Conservation (phyloP, 257 asterid species). For the Anisodus acutangulus region DNA sequence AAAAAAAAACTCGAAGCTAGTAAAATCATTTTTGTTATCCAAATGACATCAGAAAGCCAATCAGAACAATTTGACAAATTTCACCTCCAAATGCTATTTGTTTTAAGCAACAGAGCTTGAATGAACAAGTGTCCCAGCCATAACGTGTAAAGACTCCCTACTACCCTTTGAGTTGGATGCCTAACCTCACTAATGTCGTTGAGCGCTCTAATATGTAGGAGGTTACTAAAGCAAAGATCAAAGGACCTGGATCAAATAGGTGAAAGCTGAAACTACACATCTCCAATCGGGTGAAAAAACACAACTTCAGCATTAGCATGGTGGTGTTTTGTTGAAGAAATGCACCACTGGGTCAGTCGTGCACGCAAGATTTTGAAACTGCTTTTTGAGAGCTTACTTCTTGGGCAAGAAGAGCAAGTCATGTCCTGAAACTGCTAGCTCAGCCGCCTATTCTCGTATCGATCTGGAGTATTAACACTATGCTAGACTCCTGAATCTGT, state of each 20-base stretch:
- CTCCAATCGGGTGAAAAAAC: neutral
- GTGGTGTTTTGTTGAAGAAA: neutral
- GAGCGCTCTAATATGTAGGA: slow-evolving; percentile 19
- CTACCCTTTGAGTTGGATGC: neutral
- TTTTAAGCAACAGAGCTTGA: neutral
- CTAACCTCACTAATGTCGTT: neutral
- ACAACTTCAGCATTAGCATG: neutral
- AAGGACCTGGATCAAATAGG: slow-evolving; percentile 22
- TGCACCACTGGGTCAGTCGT: neutral
- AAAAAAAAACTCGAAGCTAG: neutral
- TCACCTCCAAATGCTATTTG: neutral
- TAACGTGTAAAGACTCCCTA: neutral
- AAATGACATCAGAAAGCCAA: neutral
- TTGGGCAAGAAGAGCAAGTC: slow-evolving; percentile 8
- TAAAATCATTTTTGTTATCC: neutral
- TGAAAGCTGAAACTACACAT: neutral
- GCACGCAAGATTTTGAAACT: neutral
- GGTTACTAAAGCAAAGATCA: slow-evolving; percentile 12
- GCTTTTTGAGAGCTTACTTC: neutral
- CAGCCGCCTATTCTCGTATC: neutral
- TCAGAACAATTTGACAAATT: neutral
- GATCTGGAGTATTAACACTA: slow-evolving; percentile 1
- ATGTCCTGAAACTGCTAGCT: neutral
- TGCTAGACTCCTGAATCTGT: neutral
- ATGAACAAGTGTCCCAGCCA: neutral